Evolutionary conservation across 192 early-diverging fungal genomes (phyloP).

Genomic region (Backusella westeae): DNA sequence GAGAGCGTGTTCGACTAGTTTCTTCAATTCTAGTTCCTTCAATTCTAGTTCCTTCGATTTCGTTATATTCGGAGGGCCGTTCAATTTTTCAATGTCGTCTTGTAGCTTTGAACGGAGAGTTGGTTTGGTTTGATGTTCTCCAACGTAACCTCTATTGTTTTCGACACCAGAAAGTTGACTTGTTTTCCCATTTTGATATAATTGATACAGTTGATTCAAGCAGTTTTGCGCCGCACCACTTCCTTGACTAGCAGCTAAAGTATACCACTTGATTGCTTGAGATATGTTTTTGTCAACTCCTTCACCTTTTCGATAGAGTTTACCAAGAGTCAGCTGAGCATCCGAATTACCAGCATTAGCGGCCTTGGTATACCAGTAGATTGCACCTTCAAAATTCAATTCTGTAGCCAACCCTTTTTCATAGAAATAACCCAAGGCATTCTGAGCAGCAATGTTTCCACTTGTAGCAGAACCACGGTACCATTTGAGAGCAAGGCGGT

Average conservation of each 20-base stretch:
- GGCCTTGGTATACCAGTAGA: neutral
- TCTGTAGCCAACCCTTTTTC: neutral
- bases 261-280: neutral
- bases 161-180: too few relatives aligned
- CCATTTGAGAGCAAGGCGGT: neutral
- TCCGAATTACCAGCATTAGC: neutral
- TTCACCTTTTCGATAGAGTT: neutral
- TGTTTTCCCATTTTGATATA: neutral
- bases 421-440: neutral
- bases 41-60: neutral
- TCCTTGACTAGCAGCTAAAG: neutral
- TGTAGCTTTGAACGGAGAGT: neutral
- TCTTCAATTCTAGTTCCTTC: neutral
- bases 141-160: neutral
- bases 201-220: neutral
- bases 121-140: neutral
- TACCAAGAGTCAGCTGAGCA: neutral
- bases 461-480: neutral
- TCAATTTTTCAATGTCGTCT: neutral
- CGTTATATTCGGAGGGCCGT: neutral
- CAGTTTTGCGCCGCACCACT: neutral
- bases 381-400: neutral
- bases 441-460: neutral
- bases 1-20: neutral
- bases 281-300: fast-evolving